Percentiles rank a stretch among this genome's conserved stretches.
These are phyloP conservation scores for Singerocomus inundabilis DNA, from an alignment of 1,284 basidiomycete species.

Conservation along the genomic window DNA sequence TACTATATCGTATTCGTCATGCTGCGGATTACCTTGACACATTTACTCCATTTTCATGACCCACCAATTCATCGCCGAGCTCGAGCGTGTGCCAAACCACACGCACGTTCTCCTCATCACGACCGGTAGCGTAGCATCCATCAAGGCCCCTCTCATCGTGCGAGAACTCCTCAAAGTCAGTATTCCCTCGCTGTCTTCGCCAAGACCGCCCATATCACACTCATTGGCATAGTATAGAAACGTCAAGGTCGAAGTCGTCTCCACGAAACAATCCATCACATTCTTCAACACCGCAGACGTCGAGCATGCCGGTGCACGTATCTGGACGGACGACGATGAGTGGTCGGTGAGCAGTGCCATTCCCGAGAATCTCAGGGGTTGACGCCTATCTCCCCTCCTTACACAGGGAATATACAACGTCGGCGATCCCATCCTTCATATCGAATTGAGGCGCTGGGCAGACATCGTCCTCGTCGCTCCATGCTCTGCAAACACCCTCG, in stretches of 20 bases:
- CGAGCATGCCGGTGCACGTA: slow-evolving; percentile 51
- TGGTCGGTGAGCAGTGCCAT: slow-evolving; percentile 54
- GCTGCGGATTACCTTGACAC: slow-evolving; percentile 4
- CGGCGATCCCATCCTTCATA: slow-evolving; percentile 93
- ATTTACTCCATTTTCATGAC: slow-evolving; percentile 4
- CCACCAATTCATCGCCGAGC: slow-evolving; percentile 43
- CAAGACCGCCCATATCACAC: background rate
- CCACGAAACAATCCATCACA: slow-evolving; percentile 74
- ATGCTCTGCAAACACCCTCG: slow-evolving; percentile 92
- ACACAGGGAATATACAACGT: slow-evolving; percentile 58
- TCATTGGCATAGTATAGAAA: slow-evolving; percentile 55
- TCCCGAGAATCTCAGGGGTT: background rate
- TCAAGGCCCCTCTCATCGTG: slow-evolving; percentile 91
- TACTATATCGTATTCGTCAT: slow-evolving; percentile 16
- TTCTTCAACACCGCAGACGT: slow-evolving; percentile 72
- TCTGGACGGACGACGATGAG: slow-evolving; percentile 93
- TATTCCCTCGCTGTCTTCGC: slow-evolving; percentile 10
- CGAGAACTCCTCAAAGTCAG: slow-evolving; percentile 69
- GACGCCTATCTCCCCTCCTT: background rate
- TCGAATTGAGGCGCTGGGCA: slow-evolving; percentile 95
- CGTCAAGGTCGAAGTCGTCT: slow-evolving; percentile 82
- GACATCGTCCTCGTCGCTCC: slow-evolving; percentile 94
- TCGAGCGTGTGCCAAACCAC: slow-evolving; percentile 43
- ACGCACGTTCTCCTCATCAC: slow-evolving; percentile 82
- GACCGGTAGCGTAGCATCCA: slow-evolving; percentile 91